A percentile compares a stretch with the other conserved stretches of the same genome.
phyloP scores from a whole-genome alignment of 371 early-diverging fungal species.

The Mortierella sp. region DNA sequence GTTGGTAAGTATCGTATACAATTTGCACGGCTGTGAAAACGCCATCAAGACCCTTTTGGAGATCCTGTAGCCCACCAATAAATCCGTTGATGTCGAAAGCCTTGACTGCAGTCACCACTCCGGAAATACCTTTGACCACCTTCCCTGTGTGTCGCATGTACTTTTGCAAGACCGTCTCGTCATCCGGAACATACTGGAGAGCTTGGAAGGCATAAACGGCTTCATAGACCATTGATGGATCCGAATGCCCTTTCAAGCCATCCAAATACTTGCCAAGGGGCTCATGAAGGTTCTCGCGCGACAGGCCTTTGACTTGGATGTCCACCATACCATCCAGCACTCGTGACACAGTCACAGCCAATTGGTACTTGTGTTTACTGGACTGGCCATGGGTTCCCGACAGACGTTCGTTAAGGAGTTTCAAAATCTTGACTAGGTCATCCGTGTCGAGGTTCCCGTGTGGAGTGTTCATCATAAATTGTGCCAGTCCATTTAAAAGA shows the following conservation, averaged over 20 bases:
- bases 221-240: conserved; percentile 9
- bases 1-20: background rate
- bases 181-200: conserved; percentile 7
- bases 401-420: background rate
- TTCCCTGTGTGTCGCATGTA: background rate
- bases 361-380: background rate
- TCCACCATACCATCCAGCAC: conserved; percentile 29
- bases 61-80: background rate
- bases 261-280: background rate
- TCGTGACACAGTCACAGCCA: conserved; percentile 2
- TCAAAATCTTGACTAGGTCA: conserved; percentile 16
- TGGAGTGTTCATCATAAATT: background rate
- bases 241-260: conserved; percentile 3
- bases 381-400: conserved; percentile 15
- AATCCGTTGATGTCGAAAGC: conserved; percentile 2
- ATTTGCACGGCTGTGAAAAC: background rate
- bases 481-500: conserved; percentile 12
- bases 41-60: background rate
- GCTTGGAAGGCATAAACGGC: conserved; percentile 26
- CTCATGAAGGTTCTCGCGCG: conserved; percentile 11
- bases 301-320: conserved; percentile 12
- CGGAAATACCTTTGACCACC: conserved; percentile 2
- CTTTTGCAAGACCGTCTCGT: conserved; percentile 2
- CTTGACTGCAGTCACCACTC: conserved; percentile 12
- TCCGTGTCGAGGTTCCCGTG: conserved; percentile 1